A percentile compares a stretch with the other conserved stretches of the same genome.
These are phyloP conservation scores for Penicillium cataractarum DNA, from an alignment of 495 filamentous ascomycete species.

Conservation along the genomic window DNA sequence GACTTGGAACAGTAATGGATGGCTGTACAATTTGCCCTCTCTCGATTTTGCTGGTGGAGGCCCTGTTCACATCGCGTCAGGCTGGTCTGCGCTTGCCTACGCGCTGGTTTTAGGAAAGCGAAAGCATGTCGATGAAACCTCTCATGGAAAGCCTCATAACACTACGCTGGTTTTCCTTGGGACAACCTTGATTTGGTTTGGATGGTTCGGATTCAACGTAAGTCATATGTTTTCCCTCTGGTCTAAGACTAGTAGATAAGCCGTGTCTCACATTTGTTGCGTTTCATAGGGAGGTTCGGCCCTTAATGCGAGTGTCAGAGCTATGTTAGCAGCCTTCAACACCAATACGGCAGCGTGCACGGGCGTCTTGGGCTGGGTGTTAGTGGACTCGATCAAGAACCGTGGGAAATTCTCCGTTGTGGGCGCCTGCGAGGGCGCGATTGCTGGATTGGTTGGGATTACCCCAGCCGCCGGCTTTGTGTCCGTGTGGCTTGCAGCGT, in stretches of 20 bases:
- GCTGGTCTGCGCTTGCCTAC: constrained; percentile 59
- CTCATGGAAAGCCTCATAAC: constrained; percentile 57
- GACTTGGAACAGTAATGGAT: constrained; percentile 64
- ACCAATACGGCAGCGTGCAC: constrained; percentile 62
- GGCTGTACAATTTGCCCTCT: constrained; percentile 57
- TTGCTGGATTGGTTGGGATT: constrained; percentile 66
- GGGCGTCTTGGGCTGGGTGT: constrained; percentile 61
- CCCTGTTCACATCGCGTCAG: constrained; percentile 60
- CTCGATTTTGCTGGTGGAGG: constrained; percentile 61
- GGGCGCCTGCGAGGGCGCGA: constrained; percentile 63
- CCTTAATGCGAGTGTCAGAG: constrained; percentile 59
- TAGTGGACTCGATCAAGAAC: constrained; percentile 60
- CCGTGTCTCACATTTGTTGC: background rate
- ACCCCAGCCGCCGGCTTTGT: constrained; percentile 67
- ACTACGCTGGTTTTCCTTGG: constrained; percentile 60
- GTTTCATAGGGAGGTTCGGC: constrained; percentile 54
- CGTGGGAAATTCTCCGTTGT: constrained; percentile 61
- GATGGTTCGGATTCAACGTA: constrained; percentile 65
- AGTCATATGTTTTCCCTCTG: constrained; percentile 4
- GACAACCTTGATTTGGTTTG: constrained; percentile 62
- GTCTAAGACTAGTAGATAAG: background rate
- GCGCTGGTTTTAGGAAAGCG: constrained; percentile 59
- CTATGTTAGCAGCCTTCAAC: constrained; percentile 62
- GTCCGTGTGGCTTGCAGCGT: constrained; percentile 56
- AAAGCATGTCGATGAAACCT: constrained; percentile 45